Evolutionary conservation across 2,329 filamentous ascomycete genomes (phyloP), one percentile per base, ranked within the genome.

Genomic region (Penicillium glabrum): DNA sequence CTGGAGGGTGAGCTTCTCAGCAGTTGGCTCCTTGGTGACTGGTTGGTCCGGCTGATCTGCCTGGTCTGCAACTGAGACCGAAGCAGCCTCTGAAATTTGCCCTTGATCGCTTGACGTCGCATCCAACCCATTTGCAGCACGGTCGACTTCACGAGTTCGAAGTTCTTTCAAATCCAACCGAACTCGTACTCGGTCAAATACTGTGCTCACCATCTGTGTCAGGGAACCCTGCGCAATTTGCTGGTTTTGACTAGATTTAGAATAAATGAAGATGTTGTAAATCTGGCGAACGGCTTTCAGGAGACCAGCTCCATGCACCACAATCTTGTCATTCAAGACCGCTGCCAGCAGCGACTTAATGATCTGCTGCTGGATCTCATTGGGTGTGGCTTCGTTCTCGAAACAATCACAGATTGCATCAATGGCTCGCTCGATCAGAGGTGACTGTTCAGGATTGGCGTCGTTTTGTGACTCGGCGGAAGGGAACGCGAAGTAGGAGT

Each of bases 401-500:
- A 99, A 99, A 75, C 95, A 99, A 72, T 98, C 93, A 81, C 95
- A 99, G 80, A 99, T 99, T 35, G 95, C 96, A 77, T 99, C 96
- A 69, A 99, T 99, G 57, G 96, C 95, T 63, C 93, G 86, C 77
- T 99, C 96, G 71, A 99, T 99, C 64, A 99, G 82, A 16, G 93
- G 93, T 4, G 89, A 81, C 41, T 80, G 79, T 55, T 71, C 70
- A 43, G 68, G 58, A 13, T 57, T 57, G 41, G 66, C 33, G n/a
- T 70, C 66, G 21, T 61, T 61, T 35, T 66, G 67, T 33, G 71
- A 66, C 37, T 69, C 70, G 23, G 77, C 76, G 51, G 80, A 80
- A 35, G 88, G 84, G 49, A 91, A 85, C 48, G 93, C 93, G 75
- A 99, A 98, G 81, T 98, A 98, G 19, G 95, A 96, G 75, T 96